These are phyloP conservation scores for Colletotrichum shisoi DNA, from an alignment of 2,329 filamentous ascomycete genomes.

Conservation along the genomic window DNA sequence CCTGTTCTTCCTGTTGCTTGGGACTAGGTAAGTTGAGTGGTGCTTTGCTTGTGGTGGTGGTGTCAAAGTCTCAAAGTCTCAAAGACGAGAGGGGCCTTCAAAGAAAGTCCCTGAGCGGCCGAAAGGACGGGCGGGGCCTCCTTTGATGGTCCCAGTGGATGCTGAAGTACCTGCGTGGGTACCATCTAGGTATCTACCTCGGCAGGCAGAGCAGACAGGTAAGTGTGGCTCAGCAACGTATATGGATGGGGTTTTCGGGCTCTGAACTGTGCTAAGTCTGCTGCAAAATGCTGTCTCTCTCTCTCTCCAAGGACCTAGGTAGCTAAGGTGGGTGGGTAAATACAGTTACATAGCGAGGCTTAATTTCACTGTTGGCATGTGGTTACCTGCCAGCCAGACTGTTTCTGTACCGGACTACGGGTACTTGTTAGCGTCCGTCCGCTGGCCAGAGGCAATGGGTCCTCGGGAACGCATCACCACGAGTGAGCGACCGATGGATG, in stretches of 20 bases:
- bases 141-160: neutral
- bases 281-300: constrained; percentile 30
- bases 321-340: no score
- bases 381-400: constrained; percentile 19
- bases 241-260: constrained; percentile 5
- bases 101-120: constrained; percentile 14
- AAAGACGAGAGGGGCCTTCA: constrained; percentile 6
- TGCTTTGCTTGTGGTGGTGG: neutral
- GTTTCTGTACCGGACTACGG: neutral
- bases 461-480: no score
- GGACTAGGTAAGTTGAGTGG: neutral
- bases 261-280: constrained; percentile 14
- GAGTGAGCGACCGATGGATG: neutral
- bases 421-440: no score
- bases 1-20: constrained; percentile 1
- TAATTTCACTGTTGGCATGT: constrained; percentile 5
- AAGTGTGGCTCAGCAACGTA: constrained; percentile 29
- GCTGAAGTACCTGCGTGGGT: no score
- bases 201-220: no score
- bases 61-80: neutral
- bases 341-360: no score
- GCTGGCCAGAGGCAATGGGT: neutral
- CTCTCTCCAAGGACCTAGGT: constrained; percentile 14
- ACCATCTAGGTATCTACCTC: no score
- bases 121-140: neutral